A percentile compares a stretch with the other conserved stretches of the same genome.
phyloP scores from a whole-genome alignment of 2,329 filamentous ascomycete genomes.

The Ophiostoma australiae region DNA sequence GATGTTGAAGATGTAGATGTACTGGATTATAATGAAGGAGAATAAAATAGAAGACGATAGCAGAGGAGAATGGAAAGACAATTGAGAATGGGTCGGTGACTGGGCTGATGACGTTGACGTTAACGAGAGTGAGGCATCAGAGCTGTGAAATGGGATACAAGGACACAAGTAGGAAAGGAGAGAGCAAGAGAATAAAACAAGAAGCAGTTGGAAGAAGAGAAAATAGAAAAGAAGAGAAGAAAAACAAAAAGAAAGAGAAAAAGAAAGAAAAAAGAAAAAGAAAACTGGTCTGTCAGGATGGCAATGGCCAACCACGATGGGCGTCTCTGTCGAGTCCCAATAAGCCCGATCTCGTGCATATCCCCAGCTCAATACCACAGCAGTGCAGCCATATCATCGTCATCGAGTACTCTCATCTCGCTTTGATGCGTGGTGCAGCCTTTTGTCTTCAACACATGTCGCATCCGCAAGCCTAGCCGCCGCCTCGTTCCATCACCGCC shows the following conservation, averaged over 20 bases:
- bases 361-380: background rate
- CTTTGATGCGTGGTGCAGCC: background rate
- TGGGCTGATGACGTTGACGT: background rate
- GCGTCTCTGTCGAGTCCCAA: background rate
- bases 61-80: background rate
- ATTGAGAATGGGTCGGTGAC: background rate
- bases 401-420: background rate
- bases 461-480: background rate
- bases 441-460: background rate
- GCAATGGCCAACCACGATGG: background rate
- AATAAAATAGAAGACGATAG: conserved; percentile 2
- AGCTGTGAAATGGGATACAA: background rate
- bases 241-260: background rate
- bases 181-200: background rate
- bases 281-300: background rate
- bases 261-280: background rate
- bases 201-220: background rate
- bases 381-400: background rate
- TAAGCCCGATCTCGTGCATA: background rate
- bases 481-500: background rate
- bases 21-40: background rate
- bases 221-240: background rate
- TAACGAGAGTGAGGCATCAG: background rate
- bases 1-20: background rate
- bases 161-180: background rate